Conservation (phyloP, 2,329 filamentous ascomycete species). For the Teratosphaeria gauchensis region DNA sequence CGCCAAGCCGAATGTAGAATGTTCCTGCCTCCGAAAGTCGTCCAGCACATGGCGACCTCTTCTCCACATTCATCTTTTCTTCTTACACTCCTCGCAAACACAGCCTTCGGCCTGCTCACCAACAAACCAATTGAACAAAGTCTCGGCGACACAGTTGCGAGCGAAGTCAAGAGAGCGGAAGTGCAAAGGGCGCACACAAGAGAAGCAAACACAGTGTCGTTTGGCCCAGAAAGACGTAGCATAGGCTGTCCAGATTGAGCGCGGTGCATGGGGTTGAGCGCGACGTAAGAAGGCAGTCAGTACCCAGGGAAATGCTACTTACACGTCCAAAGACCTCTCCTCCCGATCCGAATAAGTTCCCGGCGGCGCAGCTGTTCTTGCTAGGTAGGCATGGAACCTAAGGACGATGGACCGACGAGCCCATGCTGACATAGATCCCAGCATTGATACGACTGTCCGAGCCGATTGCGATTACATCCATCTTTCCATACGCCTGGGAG, state of each 20-base stretch:
- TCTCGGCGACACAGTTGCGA: background rate
- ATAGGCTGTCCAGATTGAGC: background rate
- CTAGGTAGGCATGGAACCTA: conserved; percentile 53
- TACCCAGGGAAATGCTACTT: conserved; percentile 43
- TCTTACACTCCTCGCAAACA: background rate
- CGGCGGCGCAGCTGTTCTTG: conserved; percentile 69
- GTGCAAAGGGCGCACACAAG: background rate
- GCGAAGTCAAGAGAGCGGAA: background rate
- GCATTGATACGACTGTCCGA: conserved; percentile 88
- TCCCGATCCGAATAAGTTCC: conserved; percentile 65
- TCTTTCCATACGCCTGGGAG: conserved; percentile 85
- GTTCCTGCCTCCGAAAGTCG: background rate
- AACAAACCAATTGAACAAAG: background rate
- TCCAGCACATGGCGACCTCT: background rate
- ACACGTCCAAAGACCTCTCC: conserved; percentile 43
- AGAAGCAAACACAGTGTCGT: background rate
- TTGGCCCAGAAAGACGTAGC: background rate
- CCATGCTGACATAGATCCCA: conserved; percentile 28
- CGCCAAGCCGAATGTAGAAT: background rate
- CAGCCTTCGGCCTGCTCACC: background rate
- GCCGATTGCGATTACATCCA: conserved; percentile 84
- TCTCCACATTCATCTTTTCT: background rate
- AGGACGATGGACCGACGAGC: background rate
- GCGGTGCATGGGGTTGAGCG: background rate
- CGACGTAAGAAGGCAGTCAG: conserved; percentile 14